A percentile compares a stretch with the other conserved stretches of the same genome.
phyloP scores from a whole-genome alignment of 371 early-diverging fungal species.

The Mucor ambiguus region DNA sequence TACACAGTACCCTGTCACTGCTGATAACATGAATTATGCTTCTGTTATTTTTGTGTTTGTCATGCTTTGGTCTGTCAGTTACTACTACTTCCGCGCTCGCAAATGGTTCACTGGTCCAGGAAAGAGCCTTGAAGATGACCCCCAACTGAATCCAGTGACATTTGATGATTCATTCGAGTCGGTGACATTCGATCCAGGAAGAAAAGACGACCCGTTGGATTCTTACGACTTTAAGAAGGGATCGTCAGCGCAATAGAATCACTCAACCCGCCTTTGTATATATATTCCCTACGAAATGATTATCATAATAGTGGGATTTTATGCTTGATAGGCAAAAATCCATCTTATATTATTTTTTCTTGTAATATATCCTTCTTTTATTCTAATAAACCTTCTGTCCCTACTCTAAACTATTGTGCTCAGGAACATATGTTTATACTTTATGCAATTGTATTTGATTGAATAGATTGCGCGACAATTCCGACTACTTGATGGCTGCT shows the following conservation, averaged over 20 bases:
- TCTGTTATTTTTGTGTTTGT: slow-evolving; percentile 37
- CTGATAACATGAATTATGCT: slow-evolving; percentile 53
- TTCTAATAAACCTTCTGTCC: too few species aligned
- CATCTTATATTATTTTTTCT: not conserved
- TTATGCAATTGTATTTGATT: too few species aligned
- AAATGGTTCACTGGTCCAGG: slow-evolving; percentile 58
- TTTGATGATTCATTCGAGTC: slow-evolving; percentile 22
- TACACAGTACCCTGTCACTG: slow-evolving; percentile 57
- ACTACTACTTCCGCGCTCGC: slow-evolving; percentile 52
- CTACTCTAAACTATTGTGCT: too few species aligned
- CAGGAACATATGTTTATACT: too few species aligned
- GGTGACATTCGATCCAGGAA: slow-evolving; percentile 3
- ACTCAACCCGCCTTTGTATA: not conserved
- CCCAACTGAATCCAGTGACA: slow-evolving; percentile 21
- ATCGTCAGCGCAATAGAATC: not conserved
- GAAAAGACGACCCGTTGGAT: not conserved
- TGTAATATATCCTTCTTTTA: not conserved
- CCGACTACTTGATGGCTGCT: too few species aligned
- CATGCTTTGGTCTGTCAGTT: slow-evolving; percentile 32
- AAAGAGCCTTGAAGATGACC: slow-evolving; percentile 36
- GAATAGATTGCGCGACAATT: too few species aligned
- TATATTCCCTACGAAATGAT: not conserved
- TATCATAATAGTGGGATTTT: not conserved
- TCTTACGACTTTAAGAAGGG: not conserved
- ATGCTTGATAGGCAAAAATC: not conserved